These are phyloP conservation scores for Scopulariopsis brevicaulis DNA, from an alignment of 2,329 filamentous ascomycete genomes.

Conservation along the genomic window DNA sequence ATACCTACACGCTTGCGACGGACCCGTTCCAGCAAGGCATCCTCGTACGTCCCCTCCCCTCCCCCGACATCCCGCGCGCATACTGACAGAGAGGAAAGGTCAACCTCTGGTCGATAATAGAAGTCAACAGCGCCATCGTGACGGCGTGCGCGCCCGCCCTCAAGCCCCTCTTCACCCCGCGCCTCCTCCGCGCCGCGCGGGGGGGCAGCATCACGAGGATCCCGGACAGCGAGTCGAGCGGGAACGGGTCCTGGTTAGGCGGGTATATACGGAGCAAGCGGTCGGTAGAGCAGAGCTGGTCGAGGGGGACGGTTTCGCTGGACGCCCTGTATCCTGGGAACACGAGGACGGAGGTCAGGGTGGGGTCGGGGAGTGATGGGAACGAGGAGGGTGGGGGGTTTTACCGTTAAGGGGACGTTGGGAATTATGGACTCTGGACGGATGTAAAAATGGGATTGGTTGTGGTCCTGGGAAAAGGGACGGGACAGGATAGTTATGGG, in stretches of 20 bases:
- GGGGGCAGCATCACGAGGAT: slow-evolving; percentile 6
- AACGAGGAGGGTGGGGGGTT: not conserved
- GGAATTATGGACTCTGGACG: not conserved
- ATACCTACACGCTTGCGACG: slow-evolving; percentile 20
- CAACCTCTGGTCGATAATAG: slow-evolving; percentile 33
- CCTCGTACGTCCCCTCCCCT: not conserved
- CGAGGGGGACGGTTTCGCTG: not conserved
- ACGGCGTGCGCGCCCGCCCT: slow-evolving; percentile 37
- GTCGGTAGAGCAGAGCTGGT: slow-evolving; percentile 4
- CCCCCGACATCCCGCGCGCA: not conserved
- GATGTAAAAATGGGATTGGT: no score
- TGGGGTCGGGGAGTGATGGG: not conserved
- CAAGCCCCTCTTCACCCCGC: slow-evolving; percentile 32
- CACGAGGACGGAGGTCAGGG: not conserved
- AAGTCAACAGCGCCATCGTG: slow-evolving; percentile 35
- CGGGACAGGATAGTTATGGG: not conserved
- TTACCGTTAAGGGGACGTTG: not conserved
- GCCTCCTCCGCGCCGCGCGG: slow-evolving; percentile 12
- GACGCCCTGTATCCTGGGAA: not conserved
- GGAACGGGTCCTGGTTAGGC: not conserved
- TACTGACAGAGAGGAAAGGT: slow-evolving; percentile 9
- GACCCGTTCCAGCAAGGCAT: slow-evolving; percentile 19
- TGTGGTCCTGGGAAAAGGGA: not conserved
- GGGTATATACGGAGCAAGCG: slow-evolving; percentile 5
- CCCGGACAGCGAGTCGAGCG: slow-evolving; percentile 1